phyloP scores from a whole-genome alignment of 164 flowering plant species.

The Macadamia tetraphylla region DNA sequence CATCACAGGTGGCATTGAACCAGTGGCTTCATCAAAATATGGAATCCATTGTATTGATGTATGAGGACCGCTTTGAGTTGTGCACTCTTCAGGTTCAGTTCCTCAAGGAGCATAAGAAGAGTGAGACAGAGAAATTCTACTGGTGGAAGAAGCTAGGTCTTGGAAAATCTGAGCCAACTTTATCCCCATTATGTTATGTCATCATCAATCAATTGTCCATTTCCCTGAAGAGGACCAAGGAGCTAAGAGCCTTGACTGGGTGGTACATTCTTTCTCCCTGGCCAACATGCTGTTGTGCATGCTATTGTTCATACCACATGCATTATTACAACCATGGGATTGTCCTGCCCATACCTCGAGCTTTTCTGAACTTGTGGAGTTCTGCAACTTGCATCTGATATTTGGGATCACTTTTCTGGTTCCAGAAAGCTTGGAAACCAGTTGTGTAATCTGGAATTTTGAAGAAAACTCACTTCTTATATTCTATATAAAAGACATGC shows the following conservation, averaged over 20 bases:
- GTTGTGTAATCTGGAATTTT: too few species aligned
- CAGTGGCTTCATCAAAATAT: conserved; percentile 84
- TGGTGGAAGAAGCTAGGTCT: conserved; percentile 66
- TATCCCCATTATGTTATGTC: conserved; percentile 29
- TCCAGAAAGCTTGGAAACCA: conserved; percentile 5
- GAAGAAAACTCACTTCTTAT: too few species aligned
- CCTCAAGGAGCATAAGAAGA: conserved; percentile 26
- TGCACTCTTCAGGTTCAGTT: conserved; percentile 38
- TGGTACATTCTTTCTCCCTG: conserved; percentile 45
- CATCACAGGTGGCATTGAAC: conserved; percentile 58
- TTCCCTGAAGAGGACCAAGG: conserved; percentile 77
- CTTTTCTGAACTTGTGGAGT: not conserved
- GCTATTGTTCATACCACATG: not conserved
- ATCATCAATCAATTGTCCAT: conserved; percentile 48
- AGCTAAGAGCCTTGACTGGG: conserved; percentile 72
- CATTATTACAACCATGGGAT: not conserved
- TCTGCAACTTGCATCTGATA: not conserved
- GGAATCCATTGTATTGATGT: conserved; percentile 77
- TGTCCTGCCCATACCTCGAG: not conserved
- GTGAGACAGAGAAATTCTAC: conserved; percentile 20
- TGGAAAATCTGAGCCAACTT: conserved; percentile 21
- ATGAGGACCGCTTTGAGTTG: conserved; percentile 90
- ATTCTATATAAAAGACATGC: not conserved
- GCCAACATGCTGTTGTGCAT: not conserved
- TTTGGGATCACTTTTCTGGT: not conserved